Evolutionary conservation across 2,329 filamentous ascomycete genomes (phyloP), one percentile per base, ranked within the genome.

Genomic region (Colletotrichum tofieldiae): DNA sequence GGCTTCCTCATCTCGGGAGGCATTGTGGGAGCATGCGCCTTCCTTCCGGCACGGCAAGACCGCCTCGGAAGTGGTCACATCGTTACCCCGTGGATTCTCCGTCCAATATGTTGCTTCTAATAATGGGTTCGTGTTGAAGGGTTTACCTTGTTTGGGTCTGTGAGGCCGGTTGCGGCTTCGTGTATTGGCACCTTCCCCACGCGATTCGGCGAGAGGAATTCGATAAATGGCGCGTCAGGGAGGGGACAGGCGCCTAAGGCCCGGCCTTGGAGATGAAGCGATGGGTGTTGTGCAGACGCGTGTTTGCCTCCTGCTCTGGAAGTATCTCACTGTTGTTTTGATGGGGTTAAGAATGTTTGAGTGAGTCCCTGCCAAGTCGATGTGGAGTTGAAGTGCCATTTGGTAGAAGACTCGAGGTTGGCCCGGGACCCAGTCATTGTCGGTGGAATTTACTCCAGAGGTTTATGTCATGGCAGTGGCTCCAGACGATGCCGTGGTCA

Each of bases 1-100:
- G 61, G 61, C 39, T 64, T 55, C 18, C 61, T 64, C 61, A 64
- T 64, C 37, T 64, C 61, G 49, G 61, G 61, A 55, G 37, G 18
- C 26, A 18, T 32, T 11, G 49, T 32, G 61, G 39, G 61, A 45
- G 49, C 49, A 29, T 64, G 26, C 49, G 49, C 26, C n/a, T 35
- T n/a, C 47, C 37, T 45, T 14, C 58, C 37, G 49, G 49, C 37
- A 23, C 18, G 61, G 37, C 47, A 54, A 41, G 7, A 14, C 11
- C 60, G 18, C 32, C 20, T n/a, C 29, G 29, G 29, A 32, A 6
- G 29, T 23, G 26, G 49, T 45, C 26, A 35, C 61, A 55, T 45
- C 26, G 18, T 26, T 64, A 51, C 37, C 61, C 18, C 26, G 26
- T 39, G 39, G 23, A 45, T n/a, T 8, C 23, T 39, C n/a, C 39